phyloP scores from a whole-genome alignment of 2,329 filamentous ascomycete genomes.

The Penicillium sp. region DNA sequence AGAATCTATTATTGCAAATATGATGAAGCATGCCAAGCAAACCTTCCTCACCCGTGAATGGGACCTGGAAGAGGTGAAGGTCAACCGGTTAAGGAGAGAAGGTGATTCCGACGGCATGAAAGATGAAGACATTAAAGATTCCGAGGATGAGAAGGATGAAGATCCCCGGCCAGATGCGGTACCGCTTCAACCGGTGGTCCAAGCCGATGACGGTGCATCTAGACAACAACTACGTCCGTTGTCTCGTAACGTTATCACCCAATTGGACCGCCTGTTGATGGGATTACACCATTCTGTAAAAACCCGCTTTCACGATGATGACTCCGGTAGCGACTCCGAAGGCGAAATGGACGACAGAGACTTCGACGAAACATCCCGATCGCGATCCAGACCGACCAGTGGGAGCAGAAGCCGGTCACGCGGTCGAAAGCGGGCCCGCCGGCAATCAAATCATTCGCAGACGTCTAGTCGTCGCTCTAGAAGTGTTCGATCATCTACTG shows the following conservation, averaged over 20 bases:
- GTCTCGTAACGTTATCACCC: constrained; percentile 71
- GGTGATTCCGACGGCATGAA: constrained; percentile 27
- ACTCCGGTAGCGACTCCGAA: constrained; percentile 39
- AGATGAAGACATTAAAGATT: constrained; percentile 21
- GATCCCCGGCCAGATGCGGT: constrained; percentile 3
- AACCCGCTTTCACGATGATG: constrained; percentile 49
- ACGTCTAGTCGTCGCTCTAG: constrained; percentile 17
- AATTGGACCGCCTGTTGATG: constrained; percentile 72
- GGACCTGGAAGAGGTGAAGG: constrained; percentile 26
- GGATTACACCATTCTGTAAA: constrained; percentile 72
- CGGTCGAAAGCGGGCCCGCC: constrained; percentile 35
- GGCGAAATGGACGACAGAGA: constrained; percentile 42
- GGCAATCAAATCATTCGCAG: constrained; percentile 15
- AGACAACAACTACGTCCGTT: constrained; percentile 69
- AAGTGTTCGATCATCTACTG: constrained; percentile 18
- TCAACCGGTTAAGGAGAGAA: constrained; percentile 19
- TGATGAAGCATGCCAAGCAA: constrained; percentile 71
- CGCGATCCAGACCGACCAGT: constrained; percentile 22
- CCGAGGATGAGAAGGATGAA: constrained; percentile 28
- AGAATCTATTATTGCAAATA: constrained; percentile 71
- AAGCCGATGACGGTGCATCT: constrained; percentile 42
- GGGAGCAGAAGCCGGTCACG: constrained; percentile 32
- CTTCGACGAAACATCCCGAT: constrained; percentile 26
- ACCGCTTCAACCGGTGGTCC: constrained; percentile 38
- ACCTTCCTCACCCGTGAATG: constrained; percentile 58